Evolutionary conservation across 129 eudicot species (phyloP), one percentile per base, ranked within the genome.

Genomic region (Flaveria robusta): DNA sequence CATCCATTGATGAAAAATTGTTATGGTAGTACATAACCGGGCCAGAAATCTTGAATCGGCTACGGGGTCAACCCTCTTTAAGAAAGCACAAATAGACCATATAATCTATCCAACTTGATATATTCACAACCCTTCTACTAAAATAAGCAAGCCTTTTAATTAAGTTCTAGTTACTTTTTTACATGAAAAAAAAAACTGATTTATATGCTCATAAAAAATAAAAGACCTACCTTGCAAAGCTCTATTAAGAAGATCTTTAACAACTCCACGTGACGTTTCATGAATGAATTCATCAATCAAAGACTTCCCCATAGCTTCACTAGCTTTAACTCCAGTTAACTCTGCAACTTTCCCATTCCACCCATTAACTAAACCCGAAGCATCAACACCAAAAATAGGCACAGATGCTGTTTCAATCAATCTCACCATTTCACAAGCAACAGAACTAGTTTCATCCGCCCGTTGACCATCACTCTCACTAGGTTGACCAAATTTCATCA

Each of bases 361-460:
- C 11, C 96, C 91, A 69, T 90, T 90, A 49, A 90, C 70, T 34
- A 85, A 43, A 71, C 92, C 87, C 11, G 81, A 77, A 16, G 56
- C 70, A 79, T 90, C 90, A n/a, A 90, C 91, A 22, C 86, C 96
- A 72, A 90, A 87, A 31, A 90, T 85, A 24, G 96, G 96, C 31
- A 81, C 90, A n/a, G 82, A 77, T 0, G 96, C 88, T 14, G 96
- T 90, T 74, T 90, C 92, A 70, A 87, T 90, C 81, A 90, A 73
- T 74, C 90, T 81, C 62, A 86, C 92, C 96, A 90, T 87, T 71
- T 90, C 92, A 74, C 71, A 78, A 5, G 90, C 88, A 74, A 83
- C 88, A 14, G 92, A 74, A 81, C 77, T 75, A 62, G 86, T 80
- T 71, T 85, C 88, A 43, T 77, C 74, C 73, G 80, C 16, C 56